Percentiles rank a stretch among this genome's conserved stretches.
phyloP scores from a whole-genome alignment of 2,329 filamentous ascomycete genomes.

The Calonectria naviculata region DNA sequence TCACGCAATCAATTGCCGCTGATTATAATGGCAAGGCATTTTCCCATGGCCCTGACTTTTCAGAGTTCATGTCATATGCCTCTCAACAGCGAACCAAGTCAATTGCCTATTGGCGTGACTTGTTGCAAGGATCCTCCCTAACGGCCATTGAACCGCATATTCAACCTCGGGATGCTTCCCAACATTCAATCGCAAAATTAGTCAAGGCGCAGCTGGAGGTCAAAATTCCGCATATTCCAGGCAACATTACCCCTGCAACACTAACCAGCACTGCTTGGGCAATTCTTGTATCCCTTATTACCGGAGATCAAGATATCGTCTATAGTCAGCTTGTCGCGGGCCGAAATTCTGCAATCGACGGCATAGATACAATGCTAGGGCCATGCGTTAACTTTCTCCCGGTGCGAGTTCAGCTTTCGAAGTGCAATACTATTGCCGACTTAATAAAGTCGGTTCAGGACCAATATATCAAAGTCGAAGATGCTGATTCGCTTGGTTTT shows the following conservation, averaged over 20 bases:
- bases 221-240: neutral
- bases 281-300: conserved; percentile 47
- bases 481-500: conserved; percentile 28
- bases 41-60: conserved; percentile 37
- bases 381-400: conserved; percentile 55
- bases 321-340: conserved; percentile 55
- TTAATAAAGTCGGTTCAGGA: conserved; percentile 22
- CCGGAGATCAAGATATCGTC: conserved; percentile 49
- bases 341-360: conserved; percentile 48
- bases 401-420: conserved; percentile 48
- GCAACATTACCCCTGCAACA: conserved; percentile 40
- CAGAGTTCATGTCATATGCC: conserved; percentile 14
- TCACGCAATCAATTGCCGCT: conserved; percentile 50
- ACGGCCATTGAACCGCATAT: conserved; percentile 24
- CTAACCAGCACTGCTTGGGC: conserved; percentile 55
- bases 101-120: conserved; percentile 53
- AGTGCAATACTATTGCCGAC: neutral
- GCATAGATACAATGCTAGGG: conserved; percentile 49
- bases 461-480: conserved; percentile 20
- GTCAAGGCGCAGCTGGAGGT: neutral
- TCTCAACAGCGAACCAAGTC: neutral
- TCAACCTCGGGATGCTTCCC: neutral
- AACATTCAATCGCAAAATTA: neutral
- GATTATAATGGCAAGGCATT: conserved; percentile 46
- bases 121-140: conserved; percentile 51